These are phyloP conservation scores for Dendrobium huoshanense DNA, from an alignment of 106 monocot species.

Conservation along the genomic window DNA sequence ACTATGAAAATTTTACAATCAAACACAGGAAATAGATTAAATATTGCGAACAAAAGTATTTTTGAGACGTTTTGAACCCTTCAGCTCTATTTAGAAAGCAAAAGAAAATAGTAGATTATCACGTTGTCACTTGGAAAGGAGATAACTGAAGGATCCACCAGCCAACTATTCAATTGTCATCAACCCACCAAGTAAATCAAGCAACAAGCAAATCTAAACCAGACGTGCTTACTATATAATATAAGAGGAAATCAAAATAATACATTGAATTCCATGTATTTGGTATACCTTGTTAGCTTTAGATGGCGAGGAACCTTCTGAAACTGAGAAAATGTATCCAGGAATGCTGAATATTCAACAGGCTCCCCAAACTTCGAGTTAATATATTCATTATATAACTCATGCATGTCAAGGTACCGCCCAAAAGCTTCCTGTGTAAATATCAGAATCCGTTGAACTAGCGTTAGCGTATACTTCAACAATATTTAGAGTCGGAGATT, in stretches of 20 bases:
- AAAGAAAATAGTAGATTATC: neutral
- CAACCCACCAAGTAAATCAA: neutral
- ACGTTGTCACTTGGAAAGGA: neutral
- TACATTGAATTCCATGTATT: neutral
- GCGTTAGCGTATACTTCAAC: neutral
- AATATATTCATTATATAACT: constrained; percentile 80
- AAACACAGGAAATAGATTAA: neutral
- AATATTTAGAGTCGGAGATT: neutral
- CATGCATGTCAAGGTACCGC: constrained; percentile 92
- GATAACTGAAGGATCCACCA: neutral
- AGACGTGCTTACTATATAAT: neutral
- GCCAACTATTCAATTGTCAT: neutral
- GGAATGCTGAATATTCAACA: constrained; percentile 69
- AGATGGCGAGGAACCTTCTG: constrained; percentile 52
- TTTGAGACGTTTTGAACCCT: neutral
- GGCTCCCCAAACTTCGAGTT: constrained; percentile 91
- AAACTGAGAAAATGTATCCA: constrained; percentile 66
- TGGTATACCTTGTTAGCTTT: constrained; percentile 68
- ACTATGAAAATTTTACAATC: neutral
- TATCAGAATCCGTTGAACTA: neutral
- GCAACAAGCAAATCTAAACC: neutral
- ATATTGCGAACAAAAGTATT: neutral
- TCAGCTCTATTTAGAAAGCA: neutral
- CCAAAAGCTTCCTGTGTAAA: constrained; percentile 79
- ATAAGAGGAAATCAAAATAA: neutral